Evolutionary conservation across 805 yeast genomes (phyloP).

Genomic region (Naumovozyma castellii): DNA sequence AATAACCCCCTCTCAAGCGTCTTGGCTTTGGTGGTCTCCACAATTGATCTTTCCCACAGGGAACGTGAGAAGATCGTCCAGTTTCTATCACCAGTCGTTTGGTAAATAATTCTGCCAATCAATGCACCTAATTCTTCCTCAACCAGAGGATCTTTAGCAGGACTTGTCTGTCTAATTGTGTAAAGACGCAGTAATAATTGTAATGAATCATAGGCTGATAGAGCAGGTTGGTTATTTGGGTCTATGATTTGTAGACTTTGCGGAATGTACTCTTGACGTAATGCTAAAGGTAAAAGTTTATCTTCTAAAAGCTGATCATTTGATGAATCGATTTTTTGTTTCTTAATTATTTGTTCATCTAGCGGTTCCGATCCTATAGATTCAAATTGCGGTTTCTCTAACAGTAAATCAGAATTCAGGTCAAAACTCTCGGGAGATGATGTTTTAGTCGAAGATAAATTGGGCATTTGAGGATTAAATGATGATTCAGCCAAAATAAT

Average conservation of each 20-base stretch:
- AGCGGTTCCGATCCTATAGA: conserved; percentile 42
- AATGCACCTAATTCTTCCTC: conserved; percentile 78
- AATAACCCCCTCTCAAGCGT: conserved; percentile 90
- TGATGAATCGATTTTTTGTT: conserved; percentile 19
- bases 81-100: conserved; percentile 25
- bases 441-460: conserved; percentile 8
- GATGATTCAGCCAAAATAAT: conserved; percentile 60
- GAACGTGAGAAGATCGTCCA: conserved; percentile 77
- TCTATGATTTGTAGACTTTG: conserved; percentile 43
- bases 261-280: conserved; percentile 57
- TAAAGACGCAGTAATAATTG: conserved; percentile 63
- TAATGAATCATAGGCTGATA: conserved; percentile 61
- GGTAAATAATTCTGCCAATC: conserved; percentile 58
- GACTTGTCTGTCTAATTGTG: conserved; percentile 58
- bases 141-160: conserved; percentile 57
- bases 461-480: conserved; percentile 9
- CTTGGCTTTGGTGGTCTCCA: conserved; percentile 71
- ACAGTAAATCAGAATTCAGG: conserved; percentile 64
- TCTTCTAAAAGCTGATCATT: conserved; percentile 34
- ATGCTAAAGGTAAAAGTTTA: conserved; percentile 52
- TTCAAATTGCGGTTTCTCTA: conserved; percentile 69
- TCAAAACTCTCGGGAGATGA: conserved; percentile 46
- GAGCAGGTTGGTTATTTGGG: conserved; percentile 72
- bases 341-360: conserved; percentile 33
- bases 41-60: conserved; percentile 79